These are phyloP conservation scores for Chalciporus chontae DNA, from an alignment of 768 basidiomycete species.

Conservation along the genomic window DNA sequence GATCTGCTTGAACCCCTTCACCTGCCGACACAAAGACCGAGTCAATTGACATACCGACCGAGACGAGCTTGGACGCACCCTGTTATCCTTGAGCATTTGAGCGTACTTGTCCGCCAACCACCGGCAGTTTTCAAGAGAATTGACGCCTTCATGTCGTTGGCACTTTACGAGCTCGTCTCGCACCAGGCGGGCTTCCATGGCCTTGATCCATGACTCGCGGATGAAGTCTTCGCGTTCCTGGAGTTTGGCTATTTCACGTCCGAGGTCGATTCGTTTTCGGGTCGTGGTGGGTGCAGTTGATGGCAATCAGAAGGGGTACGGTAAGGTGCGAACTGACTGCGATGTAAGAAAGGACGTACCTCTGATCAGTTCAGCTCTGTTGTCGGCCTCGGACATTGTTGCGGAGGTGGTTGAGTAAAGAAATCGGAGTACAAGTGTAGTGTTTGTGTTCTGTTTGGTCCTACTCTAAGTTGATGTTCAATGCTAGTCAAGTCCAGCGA, in stretches of 20 bases:
- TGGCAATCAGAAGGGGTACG: neutral
- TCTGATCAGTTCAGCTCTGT: conserved; percentile 32
- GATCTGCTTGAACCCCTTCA: conserved; percentile 82
- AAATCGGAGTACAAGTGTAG: conserved; percentile 1
- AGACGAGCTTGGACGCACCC: conserved; percentile 43
- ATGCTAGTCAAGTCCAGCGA: too few relatives aligned
- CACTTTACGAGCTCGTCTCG: conserved; percentile 87
- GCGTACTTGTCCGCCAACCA: conserved; percentile 82
- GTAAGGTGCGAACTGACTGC: neutral
- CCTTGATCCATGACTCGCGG: conserved; percentile 90
- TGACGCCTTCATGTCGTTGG: conserved; percentile 86
- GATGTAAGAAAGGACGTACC: conserved; percentile 14
- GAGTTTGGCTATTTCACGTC: conserved; percentile 47
- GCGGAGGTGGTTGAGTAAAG: conserved; percentile 1
- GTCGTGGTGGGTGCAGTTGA: neutral
- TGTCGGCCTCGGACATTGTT: conserved; percentile 28
- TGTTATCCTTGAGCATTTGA: conserved; percentile 72
- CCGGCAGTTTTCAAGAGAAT: conserved; percentile 86
- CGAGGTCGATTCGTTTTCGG: neutral
- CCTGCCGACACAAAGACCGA: conserved; percentile 43
- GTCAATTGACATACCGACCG: conserved; percentile 2
- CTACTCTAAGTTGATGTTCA: too few relatives aligned
- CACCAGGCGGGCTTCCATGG: conserved; percentile 90
- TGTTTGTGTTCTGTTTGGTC: conserved; percentile 10
- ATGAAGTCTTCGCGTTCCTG: conserved; percentile 70